Evolutionary conservation across 257 asterid species (phyloP).

Genomic region (Scutellaria minor): DNA sequence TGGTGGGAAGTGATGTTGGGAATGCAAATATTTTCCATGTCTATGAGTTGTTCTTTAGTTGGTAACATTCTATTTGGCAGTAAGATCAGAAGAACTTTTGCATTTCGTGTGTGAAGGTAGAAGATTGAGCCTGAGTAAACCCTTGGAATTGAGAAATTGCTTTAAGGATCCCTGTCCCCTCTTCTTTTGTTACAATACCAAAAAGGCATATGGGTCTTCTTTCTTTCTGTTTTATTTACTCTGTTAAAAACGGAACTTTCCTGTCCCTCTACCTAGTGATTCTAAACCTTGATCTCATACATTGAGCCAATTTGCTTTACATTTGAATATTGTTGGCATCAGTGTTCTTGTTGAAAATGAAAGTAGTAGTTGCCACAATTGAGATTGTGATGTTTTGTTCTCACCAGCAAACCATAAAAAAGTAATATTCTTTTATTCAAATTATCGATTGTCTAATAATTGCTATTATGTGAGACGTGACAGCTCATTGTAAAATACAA

Average conservation of each 20-base stretch:
- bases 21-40: neutral
- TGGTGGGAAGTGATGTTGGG: neutral
- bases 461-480: neutral
- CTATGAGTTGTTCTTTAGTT: neutral
- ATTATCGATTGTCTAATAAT: neutral
- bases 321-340: neutral
- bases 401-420: neutral
- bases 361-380: constrained; percentile 13
- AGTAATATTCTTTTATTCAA: neutral
- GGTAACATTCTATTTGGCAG: neutral
- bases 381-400: constrained; percentile 1
- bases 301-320: constrained; percentile 3
- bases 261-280: neutral
- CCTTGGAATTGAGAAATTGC: neutral
- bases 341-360: neutral
- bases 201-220: neutral
- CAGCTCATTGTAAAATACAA: neutral
- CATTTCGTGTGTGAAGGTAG: neutral
- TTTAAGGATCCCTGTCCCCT: neutral
- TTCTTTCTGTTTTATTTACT: neutral
- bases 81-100: neutral
- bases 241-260: neutral
- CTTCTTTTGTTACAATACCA: neutral
- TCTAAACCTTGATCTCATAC: neutral
- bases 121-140: neutral